Evolutionary conservation across 2,329 filamentous ascomycete genomes (phyloP), one percentile per base, ranked within the genome.

Genomic region (Rhynchosporium secalis): DNA sequence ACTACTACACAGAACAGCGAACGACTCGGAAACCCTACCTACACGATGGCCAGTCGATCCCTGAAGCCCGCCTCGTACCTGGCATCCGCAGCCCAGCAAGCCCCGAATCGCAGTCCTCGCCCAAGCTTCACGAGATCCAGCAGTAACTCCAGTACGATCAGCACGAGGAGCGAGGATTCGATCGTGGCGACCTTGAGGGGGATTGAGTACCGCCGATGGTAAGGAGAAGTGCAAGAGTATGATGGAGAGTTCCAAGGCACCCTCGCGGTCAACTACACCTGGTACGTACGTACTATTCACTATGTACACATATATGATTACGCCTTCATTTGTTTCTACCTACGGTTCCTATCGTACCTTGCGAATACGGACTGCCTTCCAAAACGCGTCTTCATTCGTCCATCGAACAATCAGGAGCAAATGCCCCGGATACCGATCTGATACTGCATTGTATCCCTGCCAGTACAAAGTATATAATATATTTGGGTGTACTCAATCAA

Each of bases 21-120:
- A 20, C 20, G 20, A 20, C 1, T 20, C 20, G 20, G 20, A 20
- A 20, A 20, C 20, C 20, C 20, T 20, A 20, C 20, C 20, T 41
- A 9, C 62, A 61, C 26, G 6, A 83, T 84, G 81, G 77, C 80
- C 62, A 78, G 75, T 71, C 78, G 80, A 67, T 81, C 81, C 12
- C 78, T 83, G 72, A 80, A 81, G 67, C 76, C 79, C 7, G 73
- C 79, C 46, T 75, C 75, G 29, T 80, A 79, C 66, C 63, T 70
- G 59, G 63, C 65, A 43, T 73, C 63, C 33, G 62, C 64, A 28
- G 58, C 65, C 26, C 51, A 54, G 20, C 65, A 64, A 55, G 57
- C 80, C 40, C 68, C 75, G 29, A 70, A 70, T 65, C 76, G 78
- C 52, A 70, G 72, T 20, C 74, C 78, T 64, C 77, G 80, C 47